Percentiles rank a stretch among this genome's conserved stretches.
Conservation (phyloP, 2,329 filamentous ascomycete species). For the Trichoderma lentiforme region DNA sequence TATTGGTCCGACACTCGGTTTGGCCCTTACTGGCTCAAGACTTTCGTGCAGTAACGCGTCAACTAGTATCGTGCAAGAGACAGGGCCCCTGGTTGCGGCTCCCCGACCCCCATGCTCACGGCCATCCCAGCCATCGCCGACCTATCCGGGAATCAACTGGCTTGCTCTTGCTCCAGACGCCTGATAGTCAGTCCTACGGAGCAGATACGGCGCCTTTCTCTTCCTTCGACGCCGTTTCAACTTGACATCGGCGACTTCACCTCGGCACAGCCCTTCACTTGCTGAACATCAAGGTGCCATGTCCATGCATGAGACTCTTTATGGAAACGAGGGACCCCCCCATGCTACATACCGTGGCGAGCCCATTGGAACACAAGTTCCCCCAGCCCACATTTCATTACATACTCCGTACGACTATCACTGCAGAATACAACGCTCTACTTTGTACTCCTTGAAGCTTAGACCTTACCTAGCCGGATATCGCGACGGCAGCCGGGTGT, state of each 20-base stretch:
- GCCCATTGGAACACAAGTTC: not conserved
- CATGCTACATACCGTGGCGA: not conserved
- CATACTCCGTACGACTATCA: not conserved
- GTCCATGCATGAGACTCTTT: not conserved
- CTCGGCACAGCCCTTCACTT: not conserved
- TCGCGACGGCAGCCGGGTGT: constrained; percentile 12
- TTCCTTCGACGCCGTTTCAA: not conserved
- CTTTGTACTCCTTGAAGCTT: not conserved
- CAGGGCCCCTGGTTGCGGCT: constrained; percentile 14
- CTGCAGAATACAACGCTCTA: not conserved
- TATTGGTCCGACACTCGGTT: not conserved
- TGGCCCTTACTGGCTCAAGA: not conserved
- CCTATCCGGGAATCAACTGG: constrained; percentile 6
- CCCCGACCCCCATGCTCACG: constrained; percentile 4
- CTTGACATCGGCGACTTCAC: not conserved
- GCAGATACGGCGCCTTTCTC: not conserved
- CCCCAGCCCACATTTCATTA: not conserved
- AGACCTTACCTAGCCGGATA: constrained; percentile 6
- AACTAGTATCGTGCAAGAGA: not conserved
- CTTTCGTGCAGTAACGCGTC: constrained; percentile 11
- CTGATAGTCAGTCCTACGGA: not conserved
- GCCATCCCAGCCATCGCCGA: constrained; percentile 12
- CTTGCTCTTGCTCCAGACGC: not conserved
- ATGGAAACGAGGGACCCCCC: not conserved
- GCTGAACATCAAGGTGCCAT: not conserved